Evolutionary conservation across 1,139 yeast species (phyloP).

Genomic region (Protomyces inouyei): DNA sequence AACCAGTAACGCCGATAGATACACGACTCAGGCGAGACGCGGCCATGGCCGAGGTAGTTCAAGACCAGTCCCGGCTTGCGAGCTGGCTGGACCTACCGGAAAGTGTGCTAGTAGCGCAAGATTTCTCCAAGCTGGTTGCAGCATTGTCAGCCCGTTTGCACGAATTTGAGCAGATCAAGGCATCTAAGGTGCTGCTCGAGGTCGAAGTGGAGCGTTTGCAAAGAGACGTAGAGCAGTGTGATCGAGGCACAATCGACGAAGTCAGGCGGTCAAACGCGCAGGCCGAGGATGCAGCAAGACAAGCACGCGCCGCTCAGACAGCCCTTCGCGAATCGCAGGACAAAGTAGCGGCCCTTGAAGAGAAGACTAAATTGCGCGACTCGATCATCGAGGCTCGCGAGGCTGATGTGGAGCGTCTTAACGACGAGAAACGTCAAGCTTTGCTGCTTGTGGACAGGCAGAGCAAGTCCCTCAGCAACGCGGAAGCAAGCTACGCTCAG

Average conservation of each 20-base stretch:
- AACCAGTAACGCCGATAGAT: no score
- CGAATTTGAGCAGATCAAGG: constrained; percentile 27
- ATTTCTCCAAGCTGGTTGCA: constrained; percentile 4
- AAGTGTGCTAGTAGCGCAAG: neutral
- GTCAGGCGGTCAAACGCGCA: constrained; percentile 7
- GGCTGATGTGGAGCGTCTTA: constrained; percentile 30
- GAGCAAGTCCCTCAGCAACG: constrained; percentile 48
- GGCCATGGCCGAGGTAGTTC: neutral
- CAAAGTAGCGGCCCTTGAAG: neutral
- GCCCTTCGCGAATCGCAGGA: neutral
- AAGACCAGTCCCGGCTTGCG: neutral
- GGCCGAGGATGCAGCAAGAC: neutral
- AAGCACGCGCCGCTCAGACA: neutral
- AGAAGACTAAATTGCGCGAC: neutral
- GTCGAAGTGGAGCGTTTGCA: constrained; percentile 29
- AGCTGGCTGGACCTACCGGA: neutral
- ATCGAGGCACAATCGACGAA: neutral
- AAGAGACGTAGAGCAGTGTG: constrained; percentile 1
- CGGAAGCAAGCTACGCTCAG: constrained; percentile 51
- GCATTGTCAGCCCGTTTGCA: constrained; percentile 23
- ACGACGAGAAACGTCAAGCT: constrained; percentile 43
- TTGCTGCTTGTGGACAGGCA: constrained; percentile 46
- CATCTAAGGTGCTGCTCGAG: constrained; percentile 27
- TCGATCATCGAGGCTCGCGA: constrained; percentile 14
- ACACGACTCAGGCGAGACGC: no score